A percentile compares a stretch with the other conserved stretches of the same genome.
phyloP scores from a whole-genome alignment of 176 grass and related monocot genomes.

The Triticum timopheevii region DNA sequence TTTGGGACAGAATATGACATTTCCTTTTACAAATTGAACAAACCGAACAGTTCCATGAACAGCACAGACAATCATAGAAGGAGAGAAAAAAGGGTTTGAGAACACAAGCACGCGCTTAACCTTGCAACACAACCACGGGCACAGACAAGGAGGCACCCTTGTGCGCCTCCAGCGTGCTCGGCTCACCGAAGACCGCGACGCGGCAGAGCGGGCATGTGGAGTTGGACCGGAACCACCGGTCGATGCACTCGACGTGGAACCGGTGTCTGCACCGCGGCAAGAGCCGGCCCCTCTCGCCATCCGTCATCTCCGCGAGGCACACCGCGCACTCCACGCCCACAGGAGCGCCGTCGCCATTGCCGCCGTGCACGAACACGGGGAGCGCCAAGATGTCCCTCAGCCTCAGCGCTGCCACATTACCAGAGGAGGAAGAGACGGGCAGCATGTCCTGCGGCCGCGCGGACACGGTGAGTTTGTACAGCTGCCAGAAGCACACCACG shows the following conservation, averaged over 20 bases:
- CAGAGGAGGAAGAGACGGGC: neutral
- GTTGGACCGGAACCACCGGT: constrained; percentile 43
- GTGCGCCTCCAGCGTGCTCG: neutral
- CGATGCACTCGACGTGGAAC: constrained; percentile 67
- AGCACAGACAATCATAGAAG: neutral
- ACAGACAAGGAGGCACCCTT: neutral
- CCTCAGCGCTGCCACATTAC: neutral
- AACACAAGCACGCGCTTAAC: too few relatives aligned
- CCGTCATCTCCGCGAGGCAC: constrained; percentile 49
- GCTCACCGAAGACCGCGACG: neutral
- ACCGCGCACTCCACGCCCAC: constrained; percentile 51
- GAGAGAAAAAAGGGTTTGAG: neutral
- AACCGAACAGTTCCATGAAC: too few relatives aligned
- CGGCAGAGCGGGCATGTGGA: too few relatives aligned
- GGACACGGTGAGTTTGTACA: constrained; percentile 45
- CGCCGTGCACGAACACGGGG: constrained; percentile 40
- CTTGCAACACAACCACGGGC: too few relatives aligned
- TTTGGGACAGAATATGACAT: neutral
- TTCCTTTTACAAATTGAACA: neutral
- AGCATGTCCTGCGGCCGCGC: constrained; percentile 48
- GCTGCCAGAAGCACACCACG: constrained; percentile 19
- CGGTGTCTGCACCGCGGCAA: constrained; percentile 57
- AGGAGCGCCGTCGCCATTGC: neutral
- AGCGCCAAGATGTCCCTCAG: constrained; percentile 25
- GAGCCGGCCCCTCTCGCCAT: constrained; percentile 41